phyloP scores from a whole-genome alignment of 73 alveolate genomes.

The Symbiodinium pilosum region DNA sequence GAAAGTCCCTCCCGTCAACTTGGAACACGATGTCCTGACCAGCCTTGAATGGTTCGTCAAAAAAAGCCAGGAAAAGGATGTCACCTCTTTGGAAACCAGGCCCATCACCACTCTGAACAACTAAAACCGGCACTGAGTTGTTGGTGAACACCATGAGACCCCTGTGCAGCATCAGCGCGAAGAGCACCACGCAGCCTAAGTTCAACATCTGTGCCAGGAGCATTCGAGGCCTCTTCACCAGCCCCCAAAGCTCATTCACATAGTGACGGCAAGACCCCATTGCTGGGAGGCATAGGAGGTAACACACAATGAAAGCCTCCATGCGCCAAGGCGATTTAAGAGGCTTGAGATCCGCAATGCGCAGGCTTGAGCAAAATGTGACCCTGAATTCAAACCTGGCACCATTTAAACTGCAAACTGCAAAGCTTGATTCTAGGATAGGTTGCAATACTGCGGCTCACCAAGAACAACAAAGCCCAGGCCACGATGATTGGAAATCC shows the following conservation, averaged over 20 bases:
- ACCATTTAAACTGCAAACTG: too few species aligned
- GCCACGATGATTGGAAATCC: too few species aligned
- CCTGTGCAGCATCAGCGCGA: conserved; percentile 99
- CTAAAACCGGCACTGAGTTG: conserved; percentile 99
- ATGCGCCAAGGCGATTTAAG: too few species aligned
- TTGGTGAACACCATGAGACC: conserved; percentile 97
- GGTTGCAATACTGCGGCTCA: too few species aligned
- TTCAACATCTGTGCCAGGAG: conserved; percentile 96
- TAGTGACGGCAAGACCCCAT: too few species aligned
- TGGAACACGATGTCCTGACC: conserved; percentile 99
- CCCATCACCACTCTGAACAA: conserved; percentile 99
- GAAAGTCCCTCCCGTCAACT: conserved; percentile 98
- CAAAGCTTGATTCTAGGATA: too few species aligned
- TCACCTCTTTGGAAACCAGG: conserved; percentile 99
- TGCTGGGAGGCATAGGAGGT: too few species aligned
- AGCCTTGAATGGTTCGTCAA: conserved; percentile 95
- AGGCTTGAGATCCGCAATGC: too few species aligned
- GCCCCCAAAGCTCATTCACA: background rate
- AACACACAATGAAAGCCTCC: too few species aligned
- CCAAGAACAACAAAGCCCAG: too few species aligned
- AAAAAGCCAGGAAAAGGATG: conserved; percentile 98
- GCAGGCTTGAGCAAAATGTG: too few species aligned
- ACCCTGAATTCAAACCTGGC: too few species aligned
- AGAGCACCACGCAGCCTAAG: conserved; percentile 98
- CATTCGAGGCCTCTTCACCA: conserved; percentile 88